Evolutionary conservation across 768 basidiomycete species (phyloP).

Genomic region (Xerocomellus intermedius): DNA sequence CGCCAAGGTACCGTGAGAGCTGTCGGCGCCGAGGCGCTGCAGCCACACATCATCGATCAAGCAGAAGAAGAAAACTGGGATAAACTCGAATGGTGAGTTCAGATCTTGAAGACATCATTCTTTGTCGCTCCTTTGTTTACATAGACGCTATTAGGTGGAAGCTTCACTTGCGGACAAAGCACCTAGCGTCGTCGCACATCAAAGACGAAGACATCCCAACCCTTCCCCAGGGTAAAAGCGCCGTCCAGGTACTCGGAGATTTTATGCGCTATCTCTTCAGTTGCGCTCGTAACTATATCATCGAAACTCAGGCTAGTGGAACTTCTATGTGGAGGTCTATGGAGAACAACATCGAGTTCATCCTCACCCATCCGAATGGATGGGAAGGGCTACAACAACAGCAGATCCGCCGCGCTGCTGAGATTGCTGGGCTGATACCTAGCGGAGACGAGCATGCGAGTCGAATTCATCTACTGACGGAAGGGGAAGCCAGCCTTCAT

Average conservation of each 20-base stretch:
- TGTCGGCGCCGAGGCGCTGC: constrained; percentile 41
- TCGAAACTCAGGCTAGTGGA: constrained; percentile 29
- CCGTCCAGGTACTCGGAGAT: constrained; percentile 23
- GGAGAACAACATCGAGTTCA: constrained; percentile 18
- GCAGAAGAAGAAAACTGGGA: constrained; percentile 38
- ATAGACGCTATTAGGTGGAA: constrained; percentile 26
- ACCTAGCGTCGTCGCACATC: constrained; percentile 23
- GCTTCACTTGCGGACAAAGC: constrained; percentile 35
- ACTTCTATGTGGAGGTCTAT: constrained; percentile 24
- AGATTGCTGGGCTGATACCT: constrained; percentile 24
- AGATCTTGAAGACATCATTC: too few species aligned
- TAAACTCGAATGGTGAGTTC: constrained; percentile 40
- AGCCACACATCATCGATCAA: constrained; percentile 34
- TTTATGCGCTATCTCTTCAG: constrained; percentile 29
- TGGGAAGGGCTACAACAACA: constrained; percentile 33
- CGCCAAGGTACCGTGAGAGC: constrained; percentile 37
- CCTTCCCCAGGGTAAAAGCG: constrained; percentile 22
- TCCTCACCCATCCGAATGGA: constrained; percentile 32
- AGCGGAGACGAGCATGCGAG: constrained; percentile 3
- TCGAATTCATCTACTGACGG: constrained; percentile 27
- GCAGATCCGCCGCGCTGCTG: constrained; percentile 28
- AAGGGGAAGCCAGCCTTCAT: constrained; percentile 29
- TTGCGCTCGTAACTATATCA: constrained; percentile 24
- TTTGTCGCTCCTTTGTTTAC: background rate
- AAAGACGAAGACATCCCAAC: constrained; percentile 20